A percentile compares a stretch with the other conserved stretches of the same genome.
Conservation (phyloP, 2,329 filamentous ascomycete species). For the Pseudocercospora cruenta region DNA sequence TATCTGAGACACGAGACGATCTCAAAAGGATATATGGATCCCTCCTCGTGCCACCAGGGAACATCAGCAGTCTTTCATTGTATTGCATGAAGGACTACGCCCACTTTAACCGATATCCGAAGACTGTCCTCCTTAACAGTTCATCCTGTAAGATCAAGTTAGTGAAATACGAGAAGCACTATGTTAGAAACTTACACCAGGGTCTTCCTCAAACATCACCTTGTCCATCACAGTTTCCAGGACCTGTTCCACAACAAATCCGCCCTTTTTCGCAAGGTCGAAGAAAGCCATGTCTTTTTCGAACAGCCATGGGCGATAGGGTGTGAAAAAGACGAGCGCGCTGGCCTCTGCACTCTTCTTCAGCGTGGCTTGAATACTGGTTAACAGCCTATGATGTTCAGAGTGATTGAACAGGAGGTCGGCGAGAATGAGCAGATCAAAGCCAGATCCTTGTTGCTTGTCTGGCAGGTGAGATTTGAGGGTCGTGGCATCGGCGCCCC, state of each 20-base stretch:
- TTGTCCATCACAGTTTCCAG: slow-evolving; percentile 81
- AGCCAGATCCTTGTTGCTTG: slow-evolving; percentile 49
- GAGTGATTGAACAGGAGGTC: slow-evolving; percentile 91
- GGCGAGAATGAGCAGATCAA: slow-evolving; percentile 83
- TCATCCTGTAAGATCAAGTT: slow-evolving; percentile 60
- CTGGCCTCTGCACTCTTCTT: slow-evolving; percentile 58
- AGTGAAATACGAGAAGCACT: not conserved
- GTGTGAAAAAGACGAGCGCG: slow-evolving; percentile 90
- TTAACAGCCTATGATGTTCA: slow-evolving; percentile 78
- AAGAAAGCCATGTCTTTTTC: slow-evolving; percentile 88
- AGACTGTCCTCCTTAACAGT: slow-evolving; percentile 78
- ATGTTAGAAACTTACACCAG: slow-evolving; percentile 60
- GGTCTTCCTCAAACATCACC: slow-evolving; percentile 87
- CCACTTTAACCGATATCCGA: slow-evolving; percentile 76
- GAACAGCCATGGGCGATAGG: slow-evolving; percentile 87
- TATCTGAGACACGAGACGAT: slow-evolving; percentile 4
- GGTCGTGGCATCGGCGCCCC: slow-evolving; percentile 69
- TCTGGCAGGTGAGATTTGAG: slow-evolving; percentile 63
- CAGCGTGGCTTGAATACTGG: slow-evolving; percentile 71
- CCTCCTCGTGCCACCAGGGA: not conserved
- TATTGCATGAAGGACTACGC: slow-evolving; percentile 13
- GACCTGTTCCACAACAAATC: slow-evolving; percentile 77
- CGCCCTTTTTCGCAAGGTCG: slow-evolving; percentile 69
- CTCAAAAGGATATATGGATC: not conserved
- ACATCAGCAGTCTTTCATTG: not conserved